A percentile compares a stretch with the other conserved stretches of the same genome.
Conservation (phyloP, 2,329 filamentous ascomycete species). For the Curvularia spicifera region DNA sequence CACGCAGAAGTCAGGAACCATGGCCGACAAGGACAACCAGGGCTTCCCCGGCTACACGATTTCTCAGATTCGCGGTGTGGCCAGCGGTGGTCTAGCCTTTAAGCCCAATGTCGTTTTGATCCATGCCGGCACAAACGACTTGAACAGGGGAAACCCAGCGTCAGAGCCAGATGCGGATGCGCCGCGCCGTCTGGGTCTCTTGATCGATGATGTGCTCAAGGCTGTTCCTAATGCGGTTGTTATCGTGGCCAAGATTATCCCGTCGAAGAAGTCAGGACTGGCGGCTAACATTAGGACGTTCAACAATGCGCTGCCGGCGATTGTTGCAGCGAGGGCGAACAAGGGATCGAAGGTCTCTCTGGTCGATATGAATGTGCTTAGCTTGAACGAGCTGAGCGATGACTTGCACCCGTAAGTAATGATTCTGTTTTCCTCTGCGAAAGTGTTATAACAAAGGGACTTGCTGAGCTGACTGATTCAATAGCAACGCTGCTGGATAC, state of each 20-base stretch:
- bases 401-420: constrained; percentile 35
- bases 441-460: neutral
- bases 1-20: constrained; percentile 36
- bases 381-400: constrained; percentile 31
- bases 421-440: neutral
- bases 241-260: constrained; percentile 49
- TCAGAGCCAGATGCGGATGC: constrained; percentile 36
- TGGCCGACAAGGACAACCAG: constrained; percentile 44
- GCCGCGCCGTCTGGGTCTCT: constrained; percentile 40
- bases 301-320: constrained; percentile 34
- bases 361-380: constrained; percentile 34
- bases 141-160: constrained; percentile 21
- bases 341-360: constrained; percentile 36
- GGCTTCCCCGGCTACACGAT: constrained; percentile 45
- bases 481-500: constrained; percentile 37
- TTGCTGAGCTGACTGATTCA: neutral
- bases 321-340: constrained; percentile 28
- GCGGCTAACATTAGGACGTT: constrained; percentile 30
- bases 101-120: constrained; percentile 32
- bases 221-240: constrained; percentile 43
- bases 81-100: constrained; percentile 6
- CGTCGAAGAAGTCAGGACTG: constrained; percentile 19
- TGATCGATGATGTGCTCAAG: constrained; percentile 45
- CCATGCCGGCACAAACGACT: constrained; percentile 33
- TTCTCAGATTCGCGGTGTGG: constrained; percentile 31